Conservation (phyloP, 2,329 filamentous ascomycete genomes). For the Monilinia fructicola region DNA sequence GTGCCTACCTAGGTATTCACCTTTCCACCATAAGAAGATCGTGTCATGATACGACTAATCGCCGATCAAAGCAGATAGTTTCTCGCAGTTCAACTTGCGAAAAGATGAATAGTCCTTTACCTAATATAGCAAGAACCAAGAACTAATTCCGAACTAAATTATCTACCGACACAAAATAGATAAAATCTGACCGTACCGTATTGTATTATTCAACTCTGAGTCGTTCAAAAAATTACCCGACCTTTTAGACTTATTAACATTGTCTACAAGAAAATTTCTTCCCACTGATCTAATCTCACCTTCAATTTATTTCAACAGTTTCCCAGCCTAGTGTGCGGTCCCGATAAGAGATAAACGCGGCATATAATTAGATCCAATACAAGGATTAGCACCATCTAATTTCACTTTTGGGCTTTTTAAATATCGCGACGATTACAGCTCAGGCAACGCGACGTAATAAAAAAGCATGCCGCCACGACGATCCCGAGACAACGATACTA, state of each 20-base stretch:
- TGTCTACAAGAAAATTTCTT: constrained; percentile 16
- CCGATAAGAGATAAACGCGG: constrained; percentile 23
- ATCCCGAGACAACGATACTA: constrained; percentile 30
- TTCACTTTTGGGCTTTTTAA: constrained; percentile 21
- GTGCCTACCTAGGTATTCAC: constrained; percentile 17
- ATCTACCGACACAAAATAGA: constrained; percentile 17
- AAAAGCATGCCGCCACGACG: constrained; percentile 21
- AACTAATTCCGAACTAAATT: constrained; percentile 21
- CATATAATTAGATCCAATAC: constrained; percentile 13
- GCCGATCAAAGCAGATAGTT: constrained; percentile 8
- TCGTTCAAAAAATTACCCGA: constrained; percentile 15
- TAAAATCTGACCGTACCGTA: constrained; percentile 8
- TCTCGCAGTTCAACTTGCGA: background rate
- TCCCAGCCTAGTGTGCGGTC: constrained; percentile 5
- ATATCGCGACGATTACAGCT: constrained; percentile 17
- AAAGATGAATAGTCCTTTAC: constrained; percentile 3
- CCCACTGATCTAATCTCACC: constrained; percentile 15
- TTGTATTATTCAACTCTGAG: constrained; percentile 10
- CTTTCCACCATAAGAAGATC: background rate
- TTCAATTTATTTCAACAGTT: constrained; percentile 4
- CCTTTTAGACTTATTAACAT: constrained; percentile 9
- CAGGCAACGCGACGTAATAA: constrained; percentile 11
- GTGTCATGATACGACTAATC: background rate
- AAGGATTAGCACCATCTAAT: constrained; percentile 22
- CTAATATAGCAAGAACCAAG: constrained; percentile 15